Conservation (phyloP, 805 yeast species). For the Candida xyloterini region DNA sequence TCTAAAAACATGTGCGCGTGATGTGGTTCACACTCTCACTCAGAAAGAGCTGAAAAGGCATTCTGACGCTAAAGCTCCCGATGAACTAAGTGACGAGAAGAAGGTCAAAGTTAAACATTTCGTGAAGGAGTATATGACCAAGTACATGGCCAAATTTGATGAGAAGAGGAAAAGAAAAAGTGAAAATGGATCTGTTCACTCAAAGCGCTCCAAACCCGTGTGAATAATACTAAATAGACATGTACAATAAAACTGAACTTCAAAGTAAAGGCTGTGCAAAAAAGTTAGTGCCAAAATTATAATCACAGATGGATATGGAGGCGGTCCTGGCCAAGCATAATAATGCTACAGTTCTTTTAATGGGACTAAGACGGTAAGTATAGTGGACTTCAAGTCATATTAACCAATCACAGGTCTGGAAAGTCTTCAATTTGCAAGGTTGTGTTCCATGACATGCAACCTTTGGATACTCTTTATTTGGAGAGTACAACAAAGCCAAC, state of each 20-base stretch:
- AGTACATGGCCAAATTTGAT: constrained; percentile 49
- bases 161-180: constrained; percentile 22
- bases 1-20: constrained; percentile 74
- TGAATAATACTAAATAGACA: neutral
- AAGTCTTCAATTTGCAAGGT: constrained; percentile 95
- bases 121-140: constrained; percentile 62
- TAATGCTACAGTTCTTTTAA: constrained; percentile 77
- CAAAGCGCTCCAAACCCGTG: neutral
- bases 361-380: constrained; percentile 74
- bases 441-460: constrained; percentile 94
- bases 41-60: constrained; percentile 62
- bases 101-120: constrained; percentile 66
- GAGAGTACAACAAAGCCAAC: constrained; percentile 91
- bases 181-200: neutral
- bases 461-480: constrained; percentile 84
- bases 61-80: constrained; percentile 43
- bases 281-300: constrained; percentile 2
- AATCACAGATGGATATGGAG: constrained; percentile 19
- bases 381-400: neutral
- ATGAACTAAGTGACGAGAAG: constrained; percentile 61
- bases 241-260: constrained; percentile 5
- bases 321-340: constrained; percentile 43
- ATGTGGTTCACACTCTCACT: constrained; percentile 64
- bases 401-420: constrained; percentile 61
- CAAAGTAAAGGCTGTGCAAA: constrained; percentile 5